Evolutionary conservation across 2,329 filamentous ascomycete genomes (phyloP), one percentile per base, ranked within the genome.

Genomic region (Penicillium griseofulvum): DNA sequence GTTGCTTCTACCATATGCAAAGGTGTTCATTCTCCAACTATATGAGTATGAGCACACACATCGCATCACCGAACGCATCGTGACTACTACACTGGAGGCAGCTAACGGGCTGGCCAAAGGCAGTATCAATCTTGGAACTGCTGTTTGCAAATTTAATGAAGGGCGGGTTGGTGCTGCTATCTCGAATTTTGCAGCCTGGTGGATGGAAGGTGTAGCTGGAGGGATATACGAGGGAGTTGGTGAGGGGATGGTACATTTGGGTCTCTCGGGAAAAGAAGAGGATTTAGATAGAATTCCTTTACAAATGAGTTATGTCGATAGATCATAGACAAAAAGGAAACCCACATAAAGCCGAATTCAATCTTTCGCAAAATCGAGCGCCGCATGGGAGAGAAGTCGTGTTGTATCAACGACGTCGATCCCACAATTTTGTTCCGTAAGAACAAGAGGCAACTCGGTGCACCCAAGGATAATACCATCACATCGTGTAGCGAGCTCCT

Each of bases 11-110:
- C 86, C 87, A 1, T 87, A 87, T 64, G 65, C 86, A 31, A 79
- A 83, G 59, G 64, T 80, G 5, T 68, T 87, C 12, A 61, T 86
- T 14, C 76, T 77, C 16, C 71, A 80, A 16, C 76, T 81, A 16
- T 86, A 85, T 58, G 62, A 80, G 46, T 86, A 87, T 59, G 88
- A 91, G 68, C 81, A 85, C 16, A 80, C 84, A 61, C 83, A 90
- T 71, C 83, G 82, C 58, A 77, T 91, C 56, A 85, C 81, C 0
- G 81, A 86, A 65, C 80, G 81, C 24, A 58, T 87, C 1, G 69
- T 87, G 17, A 76, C 77, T 8, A 75, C 76, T 22, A 74, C 83
- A 6, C 71, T 86, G 31, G 75, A 77, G 44, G 76, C 81, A 2
- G 81, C 82, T 4, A 81, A 85, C 58, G 71, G 70, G 45, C 61